Conservation (phyloP, 768 basidiomycete genomes). For the Russula brevipes region DNA sequence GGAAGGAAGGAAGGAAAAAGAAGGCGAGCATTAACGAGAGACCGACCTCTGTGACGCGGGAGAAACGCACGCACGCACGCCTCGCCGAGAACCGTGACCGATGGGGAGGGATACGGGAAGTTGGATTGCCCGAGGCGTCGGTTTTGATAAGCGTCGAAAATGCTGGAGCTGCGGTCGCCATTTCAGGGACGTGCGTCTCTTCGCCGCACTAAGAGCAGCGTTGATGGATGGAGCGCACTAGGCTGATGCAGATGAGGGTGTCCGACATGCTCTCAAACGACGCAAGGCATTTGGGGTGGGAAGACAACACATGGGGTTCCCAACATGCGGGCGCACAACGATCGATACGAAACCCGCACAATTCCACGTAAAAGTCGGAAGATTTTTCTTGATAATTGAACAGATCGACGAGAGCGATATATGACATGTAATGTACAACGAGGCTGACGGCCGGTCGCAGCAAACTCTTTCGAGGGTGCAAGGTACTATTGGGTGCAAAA, state of each 20-base stretch:
- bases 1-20: not conserved
- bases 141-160: constrained; percentile 1
- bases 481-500: constrained; percentile 10
- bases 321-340: not conserved
- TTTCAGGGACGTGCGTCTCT: not conserved
- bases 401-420: constrained; percentile 20
- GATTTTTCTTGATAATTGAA: constrained; percentile 17
- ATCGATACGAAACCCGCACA: constrained; percentile 11
- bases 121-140: constrained; percentile 6
- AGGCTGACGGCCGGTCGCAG: constrained; percentile 17
- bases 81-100: not conserved
- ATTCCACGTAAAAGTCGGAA: constrained; percentile 9
- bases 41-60: not conserved
- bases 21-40: not conserved
- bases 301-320: not conserved
- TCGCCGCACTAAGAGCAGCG: constrained; percentile 16
- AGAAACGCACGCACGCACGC: not conserved
- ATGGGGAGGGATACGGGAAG: constrained; percentile 3
- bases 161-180: not conserved
- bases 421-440: constrained; percentile 24
- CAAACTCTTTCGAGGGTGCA: constrained; percentile 14
- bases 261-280: not conserved
- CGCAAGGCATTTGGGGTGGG: not conserved
- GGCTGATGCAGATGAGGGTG: not conserved
- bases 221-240: not conserved